Percentiles rank a stretch among this genome's conserved stretches.
phyloP scores from a whole-genome alignment of 2,329 filamentous ascomycete genomes.

The Didymosphaeria variabile region DNA sequence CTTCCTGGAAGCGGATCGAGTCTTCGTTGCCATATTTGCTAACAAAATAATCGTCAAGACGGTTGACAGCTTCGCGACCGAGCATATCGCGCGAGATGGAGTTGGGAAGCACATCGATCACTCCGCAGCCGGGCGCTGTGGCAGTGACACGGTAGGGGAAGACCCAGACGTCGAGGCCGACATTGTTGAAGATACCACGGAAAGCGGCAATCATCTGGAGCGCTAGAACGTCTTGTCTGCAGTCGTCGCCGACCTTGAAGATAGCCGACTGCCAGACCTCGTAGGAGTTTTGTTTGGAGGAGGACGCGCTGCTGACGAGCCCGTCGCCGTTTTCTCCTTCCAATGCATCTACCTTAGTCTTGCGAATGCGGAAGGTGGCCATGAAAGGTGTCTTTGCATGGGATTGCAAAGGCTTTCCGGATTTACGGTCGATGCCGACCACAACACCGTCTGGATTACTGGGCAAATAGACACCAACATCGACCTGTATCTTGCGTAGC shows the following conservation, averaged over 20 bases:
- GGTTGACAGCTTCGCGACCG: slow-evolving; percentile 95
- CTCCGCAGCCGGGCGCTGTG: slow-evolving; percentile 94
- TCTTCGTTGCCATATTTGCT: slow-evolving; percentile 98
- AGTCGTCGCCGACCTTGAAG: slow-evolving; percentile 99
- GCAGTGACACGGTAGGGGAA: slow-evolving; percentile 97
- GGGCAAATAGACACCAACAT: slow-evolving; percentile 95
- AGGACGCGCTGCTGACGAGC: slow-evolving; percentile 39
- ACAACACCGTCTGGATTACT: slow-evolving; percentile 97
- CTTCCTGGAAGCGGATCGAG: slow-evolving; percentile 92
- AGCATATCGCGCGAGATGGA: slow-evolving; percentile 99
- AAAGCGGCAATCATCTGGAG: slow-evolving; percentile 98
- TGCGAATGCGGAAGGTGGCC: slow-evolving; percentile 97
- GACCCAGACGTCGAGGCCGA: slow-evolving; percentile 95
- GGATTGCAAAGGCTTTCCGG: slow-evolving; percentile 94
- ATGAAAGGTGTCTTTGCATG: slow-evolving; percentile 99
- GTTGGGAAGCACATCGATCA: slow-evolving; percentile 97
- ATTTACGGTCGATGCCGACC: slow-evolving; percentile 97
- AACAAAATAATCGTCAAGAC: slow-evolving; percentile 97
- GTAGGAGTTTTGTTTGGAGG: slow-evolving; percentile 65
- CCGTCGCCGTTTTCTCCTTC: slow-evolving; percentile 40
- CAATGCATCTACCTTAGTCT: slow-evolving; percentile 64
- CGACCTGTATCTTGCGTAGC: slow-evolving; percentile 94
- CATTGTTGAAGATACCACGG: slow-evolving; percentile 93
- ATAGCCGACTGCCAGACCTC: slow-evolving; percentile 99
- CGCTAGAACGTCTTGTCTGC: slow-evolving; percentile 93